These are phyloP conservation scores for Aureobasidium lini DNA, from an alignment of 2,329 filamentous ascomycete species.

Conservation along the genomic window DNA sequence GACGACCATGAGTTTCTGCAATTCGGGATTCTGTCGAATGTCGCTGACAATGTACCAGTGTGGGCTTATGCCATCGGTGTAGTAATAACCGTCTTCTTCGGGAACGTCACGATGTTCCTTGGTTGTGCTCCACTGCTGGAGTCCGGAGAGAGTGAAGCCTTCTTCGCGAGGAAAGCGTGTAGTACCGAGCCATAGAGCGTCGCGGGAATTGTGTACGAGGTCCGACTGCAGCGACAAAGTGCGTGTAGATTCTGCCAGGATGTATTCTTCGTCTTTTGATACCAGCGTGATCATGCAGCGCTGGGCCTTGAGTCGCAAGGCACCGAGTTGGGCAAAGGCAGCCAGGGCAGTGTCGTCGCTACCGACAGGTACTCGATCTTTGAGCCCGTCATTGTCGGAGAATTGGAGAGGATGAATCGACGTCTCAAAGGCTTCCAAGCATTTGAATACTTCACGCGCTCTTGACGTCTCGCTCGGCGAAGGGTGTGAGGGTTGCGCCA, in stretches of 20 bases:
- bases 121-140: slow-evolving; percentile 19
- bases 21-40: slow-evolving; percentile 12
- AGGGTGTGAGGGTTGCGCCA: not conserved
- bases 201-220: slow-evolving; percentile 22
- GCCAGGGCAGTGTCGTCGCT: slow-evolving; percentile 37
- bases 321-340: slow-evolving; percentile 43
- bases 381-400: slow-evolving; percentile 12
- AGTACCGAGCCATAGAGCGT: slow-evolving; percentile 31
- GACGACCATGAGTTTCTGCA: slow-evolving; percentile 14
- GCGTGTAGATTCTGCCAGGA: slow-evolving; percentile 46
- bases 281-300: slow-evolving; percentile 46
- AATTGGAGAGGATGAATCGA: not conserved
- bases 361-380: slow-evolving; percentile 1
- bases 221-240: slow-evolving; percentile 36
- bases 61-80: slow-evolving; percentile 18
- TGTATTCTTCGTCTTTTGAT: slow-evolving; percentile 40
- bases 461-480: not conserved
- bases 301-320: slow-evolving; percentile 41
- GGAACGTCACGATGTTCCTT: slow-evolving; percentile 19
- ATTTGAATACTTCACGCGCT: slow-evolving; percentile 5
- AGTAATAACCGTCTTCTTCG: slow-evolving; percentile 18
- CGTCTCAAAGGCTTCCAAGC: not conserved
- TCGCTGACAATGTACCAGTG: slow-evolving; percentile 24
- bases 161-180: slow-evolving; percentile 26
- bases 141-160: slow-evolving; percentile 29